phyloP scores from a whole-genome alignment of 2,329 filamentous ascomycete genomes.

The Monosporascus sp. region DNA sequence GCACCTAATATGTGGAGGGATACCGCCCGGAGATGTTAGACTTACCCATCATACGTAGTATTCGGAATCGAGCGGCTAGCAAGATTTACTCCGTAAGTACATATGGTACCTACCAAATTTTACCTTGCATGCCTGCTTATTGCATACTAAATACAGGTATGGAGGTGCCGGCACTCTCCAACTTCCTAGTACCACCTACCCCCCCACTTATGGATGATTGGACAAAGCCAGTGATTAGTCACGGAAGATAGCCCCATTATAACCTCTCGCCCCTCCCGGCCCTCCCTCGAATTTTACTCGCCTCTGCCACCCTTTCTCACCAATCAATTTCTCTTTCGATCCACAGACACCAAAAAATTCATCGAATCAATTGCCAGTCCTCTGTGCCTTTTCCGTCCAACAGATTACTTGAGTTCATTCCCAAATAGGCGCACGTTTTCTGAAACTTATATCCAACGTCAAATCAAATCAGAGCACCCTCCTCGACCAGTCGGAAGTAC shows the following conservation, averaged over 20 bases:
- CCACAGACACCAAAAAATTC: constrained; percentile 26
- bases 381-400: constrained; percentile 23
- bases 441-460: constrained; percentile 18
- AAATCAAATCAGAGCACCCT: constrained; percentile 22
- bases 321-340: constrained; percentile 30
- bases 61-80: too few species aligned
- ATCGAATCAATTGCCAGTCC: constrained; percentile 29
- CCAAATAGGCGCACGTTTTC: constrained; percentile 19
- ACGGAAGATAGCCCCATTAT: constrained; percentile 27
- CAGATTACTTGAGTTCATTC: constrained; percentile 8
- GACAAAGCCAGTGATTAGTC: constrained; percentile 28
- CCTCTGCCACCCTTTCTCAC: constrained; percentile 27
- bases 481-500: not conserved
- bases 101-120: not conserved
- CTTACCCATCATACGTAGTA: too few species aligned
- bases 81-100: not conserved
- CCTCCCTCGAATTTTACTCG: constrained; percentile 28
- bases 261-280: constrained; percentile 23
- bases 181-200: not conserved
- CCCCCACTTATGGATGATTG: constrained; percentile 12
- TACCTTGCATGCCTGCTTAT: too few species aligned
- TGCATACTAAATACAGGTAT: too few species aligned
- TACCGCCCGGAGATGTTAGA: too few species aligned
- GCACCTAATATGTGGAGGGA: too few species aligned
- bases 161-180: not conserved